Conservation (phyloP, 225 moss, liverwort and hornwort genomes). For the Neckera pumila region DNA sequence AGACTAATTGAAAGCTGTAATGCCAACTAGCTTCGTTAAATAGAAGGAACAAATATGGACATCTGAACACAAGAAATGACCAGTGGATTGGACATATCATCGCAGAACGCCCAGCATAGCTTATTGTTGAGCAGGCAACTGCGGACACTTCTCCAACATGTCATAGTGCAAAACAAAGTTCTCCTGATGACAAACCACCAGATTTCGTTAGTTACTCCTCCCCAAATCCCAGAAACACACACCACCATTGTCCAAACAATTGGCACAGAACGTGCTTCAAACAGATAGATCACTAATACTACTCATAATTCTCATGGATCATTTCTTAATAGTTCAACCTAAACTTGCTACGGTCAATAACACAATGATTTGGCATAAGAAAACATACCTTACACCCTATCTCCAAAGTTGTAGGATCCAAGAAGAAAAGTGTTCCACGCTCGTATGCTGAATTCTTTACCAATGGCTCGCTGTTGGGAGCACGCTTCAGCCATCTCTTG, state of each 20-base stretch:
- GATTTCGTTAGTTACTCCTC: neutral
- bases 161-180: slow-evolving; percentile 39
- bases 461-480: slow-evolving; percentile 75
- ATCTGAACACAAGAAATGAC: slow-evolving; percentile 11
- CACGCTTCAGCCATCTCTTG: slow-evolving; percentile 79
- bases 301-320: neutral
- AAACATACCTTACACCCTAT: slow-evolving; percentile 68
- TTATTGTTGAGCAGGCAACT: slow-evolving; percentile 30
- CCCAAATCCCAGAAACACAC: neutral
- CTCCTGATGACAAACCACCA: slow-evolving; percentile 14
- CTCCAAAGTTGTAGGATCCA: slow-evolving; percentile 84
- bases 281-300: neutral
- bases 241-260: neutral
- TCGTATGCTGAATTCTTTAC: slow-evolving; percentile 68
- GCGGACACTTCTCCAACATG: slow-evolving; percentile 30
- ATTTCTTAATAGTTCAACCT: neutral
- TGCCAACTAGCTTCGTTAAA: slow-evolving; percentile 30
- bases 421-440: slow-evolving; percentile 77
- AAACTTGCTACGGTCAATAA: neutral
- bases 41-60: slow-evolving; percentile 23
- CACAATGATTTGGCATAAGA: neutral
- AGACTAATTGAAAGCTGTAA: slow-evolving; percentile 27
- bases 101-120: slow-evolving; percentile 4
- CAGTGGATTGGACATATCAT: neutral
- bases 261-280: neutral